These are phyloP conservation scores for Mucor piriformis DNA, from an alignment of 371 early-diverging fungal genomes.

Conservation along the genomic window DNA sequence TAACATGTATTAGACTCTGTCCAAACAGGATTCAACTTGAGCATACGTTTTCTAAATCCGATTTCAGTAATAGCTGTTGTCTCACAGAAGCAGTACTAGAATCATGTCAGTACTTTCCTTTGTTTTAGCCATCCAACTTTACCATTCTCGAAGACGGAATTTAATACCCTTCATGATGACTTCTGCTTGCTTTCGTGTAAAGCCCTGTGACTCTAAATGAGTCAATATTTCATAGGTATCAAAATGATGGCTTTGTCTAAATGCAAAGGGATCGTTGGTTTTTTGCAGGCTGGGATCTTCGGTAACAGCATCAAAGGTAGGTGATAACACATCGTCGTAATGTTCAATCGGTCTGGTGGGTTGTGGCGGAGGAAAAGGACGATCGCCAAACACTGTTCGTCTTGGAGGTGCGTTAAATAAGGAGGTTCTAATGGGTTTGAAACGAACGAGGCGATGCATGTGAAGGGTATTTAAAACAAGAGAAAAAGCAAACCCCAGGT, in stretches of 20 bases:
- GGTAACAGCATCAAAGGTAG: slow-evolving; percentile 22
- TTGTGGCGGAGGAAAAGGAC: slow-evolving; percentile 45
- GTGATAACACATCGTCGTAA: slow-evolving; percentile 12
- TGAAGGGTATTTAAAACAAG: neutral
- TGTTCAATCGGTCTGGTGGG: slow-evolving; percentile 40
- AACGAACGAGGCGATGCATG: slow-evolving; percentile 1
- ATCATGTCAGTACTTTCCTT: too few species aligned
- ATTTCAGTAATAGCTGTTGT: slow-evolving; percentile 30
- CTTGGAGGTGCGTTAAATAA: neutral
- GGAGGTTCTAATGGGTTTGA: neutral
- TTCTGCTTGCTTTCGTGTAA: slow-evolving; percentile 69
- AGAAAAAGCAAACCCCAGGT: neutral
- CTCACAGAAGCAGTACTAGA: slow-evolving; percentile 30
- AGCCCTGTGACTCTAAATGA: slow-evolving; percentile 62
- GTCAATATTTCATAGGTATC: slow-evolving; percentile 70
- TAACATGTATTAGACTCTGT: too few species aligned
- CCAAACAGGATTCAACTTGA: too few species aligned
- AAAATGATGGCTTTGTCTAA: slow-evolving; percentile 50
- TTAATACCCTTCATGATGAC: slow-evolving; percentile 73
- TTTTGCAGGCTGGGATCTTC: slow-evolving; percentile 9
- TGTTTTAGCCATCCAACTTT: neutral
- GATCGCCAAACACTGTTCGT: slow-evolving; percentile 19
- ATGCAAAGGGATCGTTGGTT: neutral
- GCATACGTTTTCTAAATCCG: slow-evolving; percentile 59
- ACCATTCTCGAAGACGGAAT: slow-evolving; percentile 54